A percentile compares a stretch with the other conserved stretches of the same genome.
Conservation (phyloP, 768 basidiomycete genomes). For the Suillus spraguei region DNA sequence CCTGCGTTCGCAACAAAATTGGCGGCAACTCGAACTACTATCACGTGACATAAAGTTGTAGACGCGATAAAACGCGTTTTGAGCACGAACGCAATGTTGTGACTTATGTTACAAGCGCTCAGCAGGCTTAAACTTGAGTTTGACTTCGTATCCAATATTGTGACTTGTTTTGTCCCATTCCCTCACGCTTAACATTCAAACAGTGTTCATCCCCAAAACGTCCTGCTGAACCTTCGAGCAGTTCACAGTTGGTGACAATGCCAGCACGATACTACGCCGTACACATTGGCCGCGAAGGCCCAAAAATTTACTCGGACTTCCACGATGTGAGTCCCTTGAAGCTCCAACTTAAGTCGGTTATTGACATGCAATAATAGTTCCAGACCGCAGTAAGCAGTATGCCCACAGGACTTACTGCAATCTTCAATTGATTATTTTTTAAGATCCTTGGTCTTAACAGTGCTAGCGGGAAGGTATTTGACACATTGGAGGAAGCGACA, state of each 20-base stretch:
- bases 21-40: background rate
- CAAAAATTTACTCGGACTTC: conserved; percentile 33
- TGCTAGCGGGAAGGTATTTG: conserved; percentile 35
- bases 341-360: background rate
- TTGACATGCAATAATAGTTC: conserved; percentile 19
- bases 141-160: background rate
- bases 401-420: background rate
- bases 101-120: no score
- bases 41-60: background rate
- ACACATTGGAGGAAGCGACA: conserved; percentile 29
- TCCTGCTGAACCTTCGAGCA: background rate
- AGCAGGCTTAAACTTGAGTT: background rate
- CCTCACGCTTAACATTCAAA: background rate
- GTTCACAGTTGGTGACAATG: background rate
- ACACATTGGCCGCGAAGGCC: conserved; percentile 35
- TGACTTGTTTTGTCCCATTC: background rate
- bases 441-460: conserved; percentile 35
- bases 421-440: background rate
- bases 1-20: no score
- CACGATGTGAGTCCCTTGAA: conserved; percentile 24
- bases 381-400: conserved; percentile 26
- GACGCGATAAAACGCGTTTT: background rate
- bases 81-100: background rate
- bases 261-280: conserved; percentile 36
- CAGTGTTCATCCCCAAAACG: background rate